Evolutionary conservation across 202 grass and related monocot species (phyloP), one percentile per base, ranked within the genome.

Genomic region (Setaria viridis): DNA sequence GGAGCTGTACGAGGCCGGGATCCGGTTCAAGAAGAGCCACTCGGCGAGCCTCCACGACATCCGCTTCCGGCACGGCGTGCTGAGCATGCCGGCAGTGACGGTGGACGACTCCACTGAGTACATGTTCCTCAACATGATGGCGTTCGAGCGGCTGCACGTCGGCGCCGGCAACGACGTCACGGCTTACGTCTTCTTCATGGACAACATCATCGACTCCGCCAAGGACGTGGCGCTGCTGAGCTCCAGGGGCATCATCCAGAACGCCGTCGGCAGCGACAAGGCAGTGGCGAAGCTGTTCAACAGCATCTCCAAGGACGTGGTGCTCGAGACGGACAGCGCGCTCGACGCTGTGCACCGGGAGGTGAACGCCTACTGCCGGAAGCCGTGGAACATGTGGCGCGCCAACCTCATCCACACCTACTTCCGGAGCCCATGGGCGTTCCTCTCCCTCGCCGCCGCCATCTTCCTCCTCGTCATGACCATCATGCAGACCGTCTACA

Each of bases 381-480:
- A 94, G 85, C 82, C 84, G 2, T 92, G 91, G 87, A 97, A 94
- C 79, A 77, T 88, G 92, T 93, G 92, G 92, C 76, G 90, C 1
- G 90, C 95, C 19, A 97, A 94, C 79, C 90, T 97, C 19, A 67
- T 94, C 21, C 92, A 94, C 82, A 97, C 95, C 39, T 97, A 97
- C 78, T 97, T 97, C 76, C 63, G 87, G 85, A 94, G 92, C 82
- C 92, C 92, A 0, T 97, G 92, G 95, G 92, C 95, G 14, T 89
- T 97, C 71, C 72, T 94, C 1, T 94, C 92, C 2, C 90, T 97
- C 2, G 78, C 82, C 1, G 95, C 92, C n/a, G 90, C 95, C 7
- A 60, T 97, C 39, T 94, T 97, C 62, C 90, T 97, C 50, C 82
- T 94, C 34, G 86, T 69, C 56, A 87, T 97, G 90, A 97, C 92